Percentiles rank a stretch among this genome's conserved stretches.
phyloP scores from a whole-genome alignment of 176 grass and related monocot genomes.

The Oryza nivara region DNA sequence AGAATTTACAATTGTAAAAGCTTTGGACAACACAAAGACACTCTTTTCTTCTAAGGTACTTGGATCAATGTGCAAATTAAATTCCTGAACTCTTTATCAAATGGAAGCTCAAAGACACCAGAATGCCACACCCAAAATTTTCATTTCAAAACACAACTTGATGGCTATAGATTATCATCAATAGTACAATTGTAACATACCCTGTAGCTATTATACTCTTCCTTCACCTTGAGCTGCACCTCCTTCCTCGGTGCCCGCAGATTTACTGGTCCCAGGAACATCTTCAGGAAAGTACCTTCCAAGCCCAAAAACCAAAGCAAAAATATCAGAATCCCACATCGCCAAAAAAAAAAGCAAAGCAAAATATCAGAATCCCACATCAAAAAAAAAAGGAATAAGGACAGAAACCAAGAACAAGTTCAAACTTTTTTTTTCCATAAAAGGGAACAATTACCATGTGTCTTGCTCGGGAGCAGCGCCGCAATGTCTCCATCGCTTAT shows the following conservation, averaged over 20 bases:
- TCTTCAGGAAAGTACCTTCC: slow-evolving; percentile 75
- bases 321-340: neutral
- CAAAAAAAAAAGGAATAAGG: neutral
- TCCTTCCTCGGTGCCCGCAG: slow-evolving; percentile 85
- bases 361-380: neutral
- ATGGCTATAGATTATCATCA: slow-evolving; percentile 7
- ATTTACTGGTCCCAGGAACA: slow-evolving; percentile 92
- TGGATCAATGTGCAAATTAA: no score
- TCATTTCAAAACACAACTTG: slow-evolving; percentile 16
- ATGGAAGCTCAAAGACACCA: neutral
- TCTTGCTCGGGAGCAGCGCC: slow-evolving; percentile 66
- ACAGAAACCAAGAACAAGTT: slow-evolving; percentile 10
- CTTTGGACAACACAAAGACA: neutral
- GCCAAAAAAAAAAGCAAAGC: neutral
- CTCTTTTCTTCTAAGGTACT: neutral
- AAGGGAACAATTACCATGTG: slow-evolving; percentile 58
- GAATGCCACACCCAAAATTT: neutral
- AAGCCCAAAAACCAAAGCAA: slow-evolving; percentile 13
- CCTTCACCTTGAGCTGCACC: slow-evolving; percentile 96
- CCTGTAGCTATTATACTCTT: slow-evolving; percentile 97
- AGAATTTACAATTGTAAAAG: neutral
- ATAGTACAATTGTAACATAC: slow-evolving; percentile 53
- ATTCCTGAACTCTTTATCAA: neutral
- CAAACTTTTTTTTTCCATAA: neutral
- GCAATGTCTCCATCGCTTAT: slow-evolving; percentile 75